Percentiles rank a stretch among this genome's conserved stretches.
These are phyloP conservation scores for Rhamnella rubrinervis DNA, from an alignment of 331 rosid genomes.

Conservation along the genomic window DNA sequence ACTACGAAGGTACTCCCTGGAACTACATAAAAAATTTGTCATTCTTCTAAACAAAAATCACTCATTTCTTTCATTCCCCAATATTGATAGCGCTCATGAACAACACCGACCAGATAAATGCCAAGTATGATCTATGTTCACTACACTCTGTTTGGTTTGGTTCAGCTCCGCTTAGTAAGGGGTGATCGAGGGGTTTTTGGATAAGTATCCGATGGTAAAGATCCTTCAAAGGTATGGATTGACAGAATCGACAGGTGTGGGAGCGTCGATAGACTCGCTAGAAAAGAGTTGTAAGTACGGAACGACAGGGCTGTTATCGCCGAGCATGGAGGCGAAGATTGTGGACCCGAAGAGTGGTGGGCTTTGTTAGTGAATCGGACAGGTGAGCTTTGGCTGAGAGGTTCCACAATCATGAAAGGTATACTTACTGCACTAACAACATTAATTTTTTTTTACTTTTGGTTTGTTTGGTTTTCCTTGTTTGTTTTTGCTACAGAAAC, in stretches of 20 bases:
- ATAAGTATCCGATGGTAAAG: constrained; percentile 50
- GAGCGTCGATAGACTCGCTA: constrained; percentile 70
- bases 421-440: neutral
- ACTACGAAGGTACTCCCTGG: constrained; percentile 80
- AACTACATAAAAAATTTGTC: neutral
- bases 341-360: constrained; percentile 53
- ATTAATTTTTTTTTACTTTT: neutral
- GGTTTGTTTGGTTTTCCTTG: constrained; percentile 1
- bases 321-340: constrained; percentile 64
- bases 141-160: constrained; percentile 59
- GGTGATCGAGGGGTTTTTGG: constrained; percentile 72
- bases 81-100: constrained; percentile 64
- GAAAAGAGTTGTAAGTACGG: constrained; percentile 86
- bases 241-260: constrained; percentile 77
- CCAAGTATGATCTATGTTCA: constrained; percentile 63
- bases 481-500: too few relatives aligned
- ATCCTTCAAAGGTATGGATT: constrained; percentile 85
- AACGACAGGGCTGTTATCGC: constrained; percentile 74
- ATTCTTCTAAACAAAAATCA: neutral
- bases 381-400: constrained; percentile 93
- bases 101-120: constrained; percentile 52
- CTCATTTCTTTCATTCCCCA: neutral
- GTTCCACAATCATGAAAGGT: constrained; percentile 91
- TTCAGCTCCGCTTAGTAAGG: constrained; percentile 90
- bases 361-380: constrained; percentile 51